Evolutionary conservation across 768 basidiomycete species (phyloP).

Genomic region (Suillus plorans): DNA sequence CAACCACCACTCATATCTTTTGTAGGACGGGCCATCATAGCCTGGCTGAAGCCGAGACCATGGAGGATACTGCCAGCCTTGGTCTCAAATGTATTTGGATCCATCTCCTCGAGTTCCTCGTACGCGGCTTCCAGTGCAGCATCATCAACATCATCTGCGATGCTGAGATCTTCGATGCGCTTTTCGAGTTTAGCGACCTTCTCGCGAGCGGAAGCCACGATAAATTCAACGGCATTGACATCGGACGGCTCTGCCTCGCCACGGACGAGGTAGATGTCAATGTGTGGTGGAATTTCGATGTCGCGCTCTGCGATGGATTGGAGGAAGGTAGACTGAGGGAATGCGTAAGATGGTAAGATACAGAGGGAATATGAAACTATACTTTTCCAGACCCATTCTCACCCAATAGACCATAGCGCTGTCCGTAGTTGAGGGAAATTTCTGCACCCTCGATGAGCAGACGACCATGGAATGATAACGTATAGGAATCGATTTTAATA

Average conservation of each 20-base stretch:
- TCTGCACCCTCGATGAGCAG: constrained; percentile 67
- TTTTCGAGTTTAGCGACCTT: constrained; percentile 94
- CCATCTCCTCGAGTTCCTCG: constrained; percentile 96
- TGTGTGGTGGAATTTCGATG: constrained; percentile 89
- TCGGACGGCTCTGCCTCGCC: constrained; percentile 97
- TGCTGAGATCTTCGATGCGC: constrained; percentile 88
- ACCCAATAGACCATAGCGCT: constrained; percentile 92
- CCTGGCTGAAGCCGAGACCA: constrained; percentile 87
- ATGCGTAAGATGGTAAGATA: constrained; percentile 9
- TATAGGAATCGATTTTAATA: constrained; percentile 95
- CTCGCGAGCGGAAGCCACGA: constrained; percentile 85
- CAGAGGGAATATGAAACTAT: constrained; percentile 12
- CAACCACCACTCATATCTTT: constrained; percentile 99
- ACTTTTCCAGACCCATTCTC: constrained; percentile 99
- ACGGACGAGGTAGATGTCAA: constrained; percentile 96
- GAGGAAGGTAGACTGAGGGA: constrained; percentile 83
- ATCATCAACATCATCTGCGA: constrained; percentile 90
- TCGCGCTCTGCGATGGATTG: constrained; percentile 95
- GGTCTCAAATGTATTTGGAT: constrained; percentile 91
- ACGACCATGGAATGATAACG: constrained; percentile 96
- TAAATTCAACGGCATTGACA: constrained; percentile 96
- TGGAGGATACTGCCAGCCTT: constrained; percentile 97
- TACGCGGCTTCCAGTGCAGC: constrained; percentile 83
- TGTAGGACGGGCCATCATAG: constrained; percentile 96
- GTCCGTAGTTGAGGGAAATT: constrained; percentile 84